Percentiles rank a stretch among this genome's conserved stretches.
Evolutionary conservation across 1,284 basidiomycete genomes (phyloP).

Genomic region (Acaromyces ingoldii): DNA sequence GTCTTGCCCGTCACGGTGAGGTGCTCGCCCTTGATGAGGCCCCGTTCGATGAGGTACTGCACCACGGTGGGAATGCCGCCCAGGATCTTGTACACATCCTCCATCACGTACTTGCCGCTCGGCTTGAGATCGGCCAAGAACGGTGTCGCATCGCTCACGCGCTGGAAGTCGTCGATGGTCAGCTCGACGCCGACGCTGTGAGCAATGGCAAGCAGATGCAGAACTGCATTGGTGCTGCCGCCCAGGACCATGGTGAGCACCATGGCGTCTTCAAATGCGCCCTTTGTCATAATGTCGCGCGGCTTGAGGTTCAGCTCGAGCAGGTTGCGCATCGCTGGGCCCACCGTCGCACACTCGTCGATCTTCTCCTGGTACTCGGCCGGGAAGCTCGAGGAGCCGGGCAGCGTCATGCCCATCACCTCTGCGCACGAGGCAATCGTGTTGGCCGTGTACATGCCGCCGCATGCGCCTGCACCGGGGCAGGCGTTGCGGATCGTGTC

Average conservation of each 20-base stretch:
- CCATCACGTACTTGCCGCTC: slow-evolving; percentile 51
- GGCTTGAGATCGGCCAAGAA: slow-evolving; percentile 51
- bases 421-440: slow-evolving; percentile 57
- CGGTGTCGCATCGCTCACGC: slow-evolving; percentile 42
- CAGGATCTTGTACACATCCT: slow-evolving; percentile 45
- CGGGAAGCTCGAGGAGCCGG: slow-evolving; percentile 44
- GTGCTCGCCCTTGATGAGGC: slow-evolving; percentile 54
- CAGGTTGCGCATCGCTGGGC: slow-evolving; percentile 40
- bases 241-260: slow-evolving; percentile 50
- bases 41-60: slow-evolving; percentile 48
- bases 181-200: slow-evolving; percentile 45
- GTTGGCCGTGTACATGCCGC: slow-evolving; percentile 88
- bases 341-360: slow-evolving; percentile 40
- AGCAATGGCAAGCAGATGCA: slow-evolving; percentile 49
- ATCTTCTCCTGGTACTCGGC: slow-evolving; percentile 49
- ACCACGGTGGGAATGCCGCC: slow-evolving; percentile 44
- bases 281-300: slow-evolving; percentile 46
- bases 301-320: slow-evolving; percentile 49
- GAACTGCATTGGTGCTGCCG: slow-evolving; percentile 46
- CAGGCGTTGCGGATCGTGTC: slow-evolving; percentile 46
- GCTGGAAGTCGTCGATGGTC: slow-evolving; percentile 49
- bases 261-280: slow-evolving; percentile 48
- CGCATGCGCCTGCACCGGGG: slow-evolving; percentile 49
- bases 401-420: slow-evolving; percentile 49
- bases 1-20: slow-evolving; percentile 48